These are phyloP conservation scores for Eragrostis tef DNA, from an alignment of 202 grass and related monocot genomes.

Conservation along the genomic window DNA sequence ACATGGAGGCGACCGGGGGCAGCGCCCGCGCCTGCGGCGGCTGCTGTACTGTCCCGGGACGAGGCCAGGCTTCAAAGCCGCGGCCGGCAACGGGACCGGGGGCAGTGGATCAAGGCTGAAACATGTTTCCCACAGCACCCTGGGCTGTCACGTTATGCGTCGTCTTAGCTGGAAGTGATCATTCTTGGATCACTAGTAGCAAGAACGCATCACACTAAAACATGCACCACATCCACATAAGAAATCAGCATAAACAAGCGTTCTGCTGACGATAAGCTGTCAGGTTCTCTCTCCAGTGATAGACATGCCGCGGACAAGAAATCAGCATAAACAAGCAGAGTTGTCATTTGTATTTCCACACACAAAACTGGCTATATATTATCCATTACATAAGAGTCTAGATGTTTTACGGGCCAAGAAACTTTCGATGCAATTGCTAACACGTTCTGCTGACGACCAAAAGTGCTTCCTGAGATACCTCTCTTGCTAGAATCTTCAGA, in stretches of 20 bases:
- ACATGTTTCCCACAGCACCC: too few relatives aligned
- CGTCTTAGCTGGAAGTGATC: too few relatives aligned
- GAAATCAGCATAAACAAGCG: too few relatives aligned
- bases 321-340: neutral
- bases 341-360: neutral
- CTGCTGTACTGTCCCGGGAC: neutral
- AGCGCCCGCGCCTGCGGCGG: neutral
- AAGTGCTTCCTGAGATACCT: neutral
- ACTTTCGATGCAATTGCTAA: neutral
- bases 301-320: neutral
- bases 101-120: neutral
- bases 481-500: constrained; percentile 33
- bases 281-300: neutral
- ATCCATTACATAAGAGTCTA: neutral
- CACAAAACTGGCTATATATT: neutral
- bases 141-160: too few relatives aligned
- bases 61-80: neutral
- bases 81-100: neutral
- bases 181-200: too few relatives aligned
- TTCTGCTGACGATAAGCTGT: too few relatives aligned
- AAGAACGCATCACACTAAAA: too few relatives aligned
- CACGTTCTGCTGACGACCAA: neutral
- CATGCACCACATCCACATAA: too few relatives aligned
- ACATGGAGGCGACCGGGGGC: constrained; percentile 23
- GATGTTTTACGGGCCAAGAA: neutral